Percentiles rank a stretch among this genome's conserved stretches.
phyloP scores from a whole-genome alignment of 2,329 filamentous ascomycete species.

The Pseudogymnoascus sp. region DNA sequence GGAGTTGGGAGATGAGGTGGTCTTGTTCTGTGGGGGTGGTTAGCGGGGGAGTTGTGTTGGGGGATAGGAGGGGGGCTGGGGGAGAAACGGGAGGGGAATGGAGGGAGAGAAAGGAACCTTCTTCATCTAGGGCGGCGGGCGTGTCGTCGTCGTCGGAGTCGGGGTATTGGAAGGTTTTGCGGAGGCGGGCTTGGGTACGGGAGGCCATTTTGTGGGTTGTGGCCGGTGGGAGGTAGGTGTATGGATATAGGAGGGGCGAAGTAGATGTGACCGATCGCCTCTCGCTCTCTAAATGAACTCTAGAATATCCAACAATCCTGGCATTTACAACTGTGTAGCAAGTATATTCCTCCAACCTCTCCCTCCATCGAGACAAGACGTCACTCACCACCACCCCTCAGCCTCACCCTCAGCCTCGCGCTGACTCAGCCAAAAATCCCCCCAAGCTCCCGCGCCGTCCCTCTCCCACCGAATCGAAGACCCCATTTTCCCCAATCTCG shows the following conservation, averaged over 20 bases:
- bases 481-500: not conserved
- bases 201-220: conserved; percentile 17
- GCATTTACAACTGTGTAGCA: not conserved
- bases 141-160: conserved; percentile 46
- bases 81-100: not conserved
- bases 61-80: not conserved
- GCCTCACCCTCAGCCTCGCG: not conserved
- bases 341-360: not conserved
- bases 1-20: conserved; percentile 47
- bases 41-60: conserved; percentile 22
- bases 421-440: conserved; percentile 11
- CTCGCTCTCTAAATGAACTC: not conserved
- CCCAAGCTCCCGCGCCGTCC: not conserved
- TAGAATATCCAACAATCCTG: not conserved
- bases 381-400: not conserved
- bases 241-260: not conserved
- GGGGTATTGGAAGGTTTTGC: conserved; percentile 71
- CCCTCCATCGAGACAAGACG: not conserved
- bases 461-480: not conserved
- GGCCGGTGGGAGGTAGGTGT: not conserved
- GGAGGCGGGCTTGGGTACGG: conserved; percentile 48
- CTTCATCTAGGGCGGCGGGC: conserved; percentile 62
- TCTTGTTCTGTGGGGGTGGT: conserved; percentile 48
- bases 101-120: conserved; percentile 42
- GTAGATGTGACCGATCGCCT: not conserved